phyloP scores from a whole-genome alignment of 139 green algal species.

The Nannochloris sp. region DNA sequence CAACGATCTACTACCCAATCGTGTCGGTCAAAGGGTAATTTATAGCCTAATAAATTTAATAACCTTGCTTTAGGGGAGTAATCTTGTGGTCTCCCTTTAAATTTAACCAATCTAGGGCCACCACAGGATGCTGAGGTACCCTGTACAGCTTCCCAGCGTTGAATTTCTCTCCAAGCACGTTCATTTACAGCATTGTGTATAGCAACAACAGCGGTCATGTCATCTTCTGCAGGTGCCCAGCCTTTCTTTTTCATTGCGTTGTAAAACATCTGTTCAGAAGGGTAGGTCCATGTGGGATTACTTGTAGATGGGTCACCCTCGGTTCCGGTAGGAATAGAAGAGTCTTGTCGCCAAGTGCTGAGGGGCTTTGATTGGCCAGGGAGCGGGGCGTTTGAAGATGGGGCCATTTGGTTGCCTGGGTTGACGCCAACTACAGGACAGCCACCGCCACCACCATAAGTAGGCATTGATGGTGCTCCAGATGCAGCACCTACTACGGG shows the following conservation, averaged over 20 bases:
- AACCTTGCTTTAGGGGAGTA: constrained; percentile 84
- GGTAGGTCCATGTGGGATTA: constrained; percentile 66
- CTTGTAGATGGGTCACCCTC: not conserved
- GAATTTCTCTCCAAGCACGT: constrained; percentile 76
- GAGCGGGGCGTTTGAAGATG: constrained; percentile 16
- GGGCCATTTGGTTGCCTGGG: constrained; percentile 24
- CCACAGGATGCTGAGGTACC: constrained; percentile 41
- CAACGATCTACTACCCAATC: constrained; percentile 92
- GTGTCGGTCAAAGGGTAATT: constrained; percentile 89
- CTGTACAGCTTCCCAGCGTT: constrained; percentile 70
- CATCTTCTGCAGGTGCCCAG: constrained; percentile 61
- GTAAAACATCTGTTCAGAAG: constrained; percentile 87
- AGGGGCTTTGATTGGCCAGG: constrained; percentile 28
- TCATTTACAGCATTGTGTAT: constrained; percentile 97
- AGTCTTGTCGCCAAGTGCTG: constrained; percentile 18
- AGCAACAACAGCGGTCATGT: constrained; percentile 81
- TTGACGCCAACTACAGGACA: constrained; percentile 31
- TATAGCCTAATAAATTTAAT: constrained; percentile 86
- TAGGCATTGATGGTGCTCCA: no score
- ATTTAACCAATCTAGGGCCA: constrained; percentile 56
- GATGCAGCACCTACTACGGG: constrained; percentile 12
- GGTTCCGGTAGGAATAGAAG: constrained; percentile 23
- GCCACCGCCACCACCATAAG: constrained; percentile 8
- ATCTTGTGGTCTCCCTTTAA: constrained; percentile 73
- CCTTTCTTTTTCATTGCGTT: constrained; percentile 90